Percentiles rank a stretch among this genome's conserved stretches.
phyloP scores from a whole-genome alignment of 768 basidiomycete genomes.

The Pluteus cervinus region DNA sequence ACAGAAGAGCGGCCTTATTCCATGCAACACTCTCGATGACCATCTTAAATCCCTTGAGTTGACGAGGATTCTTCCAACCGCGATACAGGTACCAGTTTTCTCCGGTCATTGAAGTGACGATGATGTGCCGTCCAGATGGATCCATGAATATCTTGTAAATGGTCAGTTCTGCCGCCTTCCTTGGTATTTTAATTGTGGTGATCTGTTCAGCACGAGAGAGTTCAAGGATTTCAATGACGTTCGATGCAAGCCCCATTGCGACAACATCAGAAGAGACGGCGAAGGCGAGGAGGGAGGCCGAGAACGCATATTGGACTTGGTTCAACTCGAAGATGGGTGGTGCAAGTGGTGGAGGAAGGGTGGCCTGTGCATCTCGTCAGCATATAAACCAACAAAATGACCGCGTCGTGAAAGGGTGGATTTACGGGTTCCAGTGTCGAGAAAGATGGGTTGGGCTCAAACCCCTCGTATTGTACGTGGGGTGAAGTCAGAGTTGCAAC shows the following conservation, averaged over 20 bases:
- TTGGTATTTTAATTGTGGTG: slow-evolving; percentile 68
- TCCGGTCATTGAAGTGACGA: slow-evolving; percentile 80
- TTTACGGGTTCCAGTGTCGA: too few relatives aligned
- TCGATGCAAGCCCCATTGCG: slow-evolving; percentile 74
- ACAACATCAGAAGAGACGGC: slow-evolving; percentile 85
- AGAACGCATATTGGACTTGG: slow-evolving; percentile 83
- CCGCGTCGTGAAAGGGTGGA: too few relatives aligned
- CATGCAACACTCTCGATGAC: slow-evolving; percentile 89
- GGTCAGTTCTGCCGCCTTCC: slow-evolving; percentile 68
- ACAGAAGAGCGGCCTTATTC: slow-evolving; percentile 67
- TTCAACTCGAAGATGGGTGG: slow-evolving; percentile 76
- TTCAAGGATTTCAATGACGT: slow-evolving; percentile 83
- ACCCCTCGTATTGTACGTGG: slow-evolving; percentile 79
- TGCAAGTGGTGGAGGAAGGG: slow-evolving; percentile 26
- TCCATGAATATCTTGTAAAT: slow-evolving; percentile 87
- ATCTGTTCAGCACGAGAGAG: slow-evolving; percentile 84
- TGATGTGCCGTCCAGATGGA: slow-evolving; percentile 85
- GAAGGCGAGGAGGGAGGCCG: slow-evolving; percentile 77
- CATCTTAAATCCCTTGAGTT: slow-evolving; percentile 76
- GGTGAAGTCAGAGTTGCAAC: slow-evolving; percentile 37
- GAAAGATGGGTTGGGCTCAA: slow-evolving; percentile 72
- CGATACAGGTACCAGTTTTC: slow-evolving; percentile 92
- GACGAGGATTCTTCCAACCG: slow-evolving; percentile 76
- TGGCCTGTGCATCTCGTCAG: slow-evolving; percentile 23
- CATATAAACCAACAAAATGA: too few relatives aligned